Percentiles rank a stretch among this genome's conserved stretches.
Conservation (phyloP, 2,329 filamentous ascomycete species). For the Thelonectria rubi region DNA sequence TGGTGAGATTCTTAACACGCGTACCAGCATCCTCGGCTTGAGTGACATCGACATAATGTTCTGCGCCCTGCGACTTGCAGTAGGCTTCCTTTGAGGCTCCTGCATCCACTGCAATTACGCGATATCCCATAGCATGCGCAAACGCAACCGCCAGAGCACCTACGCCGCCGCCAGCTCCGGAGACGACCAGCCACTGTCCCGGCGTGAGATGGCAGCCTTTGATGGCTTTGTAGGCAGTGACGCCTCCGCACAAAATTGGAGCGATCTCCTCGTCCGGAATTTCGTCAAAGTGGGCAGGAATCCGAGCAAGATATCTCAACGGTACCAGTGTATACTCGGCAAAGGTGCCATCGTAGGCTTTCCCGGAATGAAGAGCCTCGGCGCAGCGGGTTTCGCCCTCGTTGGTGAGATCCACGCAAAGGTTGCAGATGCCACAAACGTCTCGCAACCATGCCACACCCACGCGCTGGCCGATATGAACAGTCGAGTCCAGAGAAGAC, state of each 20-base stretch:
- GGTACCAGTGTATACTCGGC: conserved; percentile 13
- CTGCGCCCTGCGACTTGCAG: conserved; percentile 4
- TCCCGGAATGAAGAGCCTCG: conserved; percentile 3
- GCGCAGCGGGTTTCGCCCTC: conserved; percentile 18
- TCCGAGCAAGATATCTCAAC: conserved; percentile 9
- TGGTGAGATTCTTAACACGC: not conserved
- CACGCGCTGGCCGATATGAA: conserved; percentile 47
- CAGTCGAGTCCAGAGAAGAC: conserved; percentile 29
- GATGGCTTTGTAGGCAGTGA: conserved; percentile 23
- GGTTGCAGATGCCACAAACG: conserved; percentile 10
- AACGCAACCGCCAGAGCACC: conserved; percentile 16
- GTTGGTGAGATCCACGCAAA: conserved; percentile 4
- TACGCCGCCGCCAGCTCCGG: conserved; percentile 18
- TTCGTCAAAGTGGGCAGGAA: conserved; percentile 1
- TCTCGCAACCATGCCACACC: conserved; percentile 49
- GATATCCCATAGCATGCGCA: conserved; percentile 24
- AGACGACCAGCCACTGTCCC: conserved; percentile 17
- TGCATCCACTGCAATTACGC: conserved; percentile 16
- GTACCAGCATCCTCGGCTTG: conserved; percentile 2
- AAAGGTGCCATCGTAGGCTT: conserved; percentile 6
- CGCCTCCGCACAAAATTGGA: conserved; percentile 15
- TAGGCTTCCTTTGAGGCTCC: not conserved
- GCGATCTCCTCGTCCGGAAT: conserved; percentile 6
- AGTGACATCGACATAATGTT: conserved; percentile 14
- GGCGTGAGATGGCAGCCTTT: conserved; percentile 12